Evolutionary conservation across 176 grass and related monocot genomes (phyloP), one percentile per base, ranked within the genome.

Genomic region (Aegilops umbellulata): DNA sequence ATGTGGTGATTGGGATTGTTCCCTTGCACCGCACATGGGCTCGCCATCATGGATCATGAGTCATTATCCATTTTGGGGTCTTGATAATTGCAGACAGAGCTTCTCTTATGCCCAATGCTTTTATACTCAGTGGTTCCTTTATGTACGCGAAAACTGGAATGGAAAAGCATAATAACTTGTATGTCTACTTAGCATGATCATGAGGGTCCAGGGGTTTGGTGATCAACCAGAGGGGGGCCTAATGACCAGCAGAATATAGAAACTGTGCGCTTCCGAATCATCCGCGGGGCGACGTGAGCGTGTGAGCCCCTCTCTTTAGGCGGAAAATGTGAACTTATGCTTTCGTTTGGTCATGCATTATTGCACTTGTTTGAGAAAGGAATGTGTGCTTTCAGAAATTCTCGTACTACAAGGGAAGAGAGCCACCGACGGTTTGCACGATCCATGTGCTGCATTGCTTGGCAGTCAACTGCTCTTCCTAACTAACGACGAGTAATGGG

Each of bases 1-100:
- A 30, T 67, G 42, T 69, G 83, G 51, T 70, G 72, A 64, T 41
- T 82, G 49, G 65, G 84, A 78, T 22, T 64, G 83, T 72, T 78
- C 51, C 30, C 26, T 64, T 86, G 72, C 51, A 3, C 14, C 14
- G 13, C 88, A 86, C 74, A 90, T 83, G 88, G 69, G 14, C 47
- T 49, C 47, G 15, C 47, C 14, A 49, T 49, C 47, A 49, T 49
- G 47, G 42, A 38, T 22, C 55, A 69, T 77, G 35, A 85, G 16
- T 66, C 78, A 39, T 39, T 32, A 75, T 23, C 30, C 23, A 47
- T 17, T 57, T 65, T 68, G 39, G 9, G 35, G 24, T 42, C 8
- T 53, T 64, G 69, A 78, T 41, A 69, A 27, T 78, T 51, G 63
- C n/a, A 4, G 20, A 55, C 46, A 51, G 49, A 17, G 19, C 2